Conservation (phyloP, 2,329 filamentous ascomycete genomes). For the Bipolaris victoriae region DNA sequence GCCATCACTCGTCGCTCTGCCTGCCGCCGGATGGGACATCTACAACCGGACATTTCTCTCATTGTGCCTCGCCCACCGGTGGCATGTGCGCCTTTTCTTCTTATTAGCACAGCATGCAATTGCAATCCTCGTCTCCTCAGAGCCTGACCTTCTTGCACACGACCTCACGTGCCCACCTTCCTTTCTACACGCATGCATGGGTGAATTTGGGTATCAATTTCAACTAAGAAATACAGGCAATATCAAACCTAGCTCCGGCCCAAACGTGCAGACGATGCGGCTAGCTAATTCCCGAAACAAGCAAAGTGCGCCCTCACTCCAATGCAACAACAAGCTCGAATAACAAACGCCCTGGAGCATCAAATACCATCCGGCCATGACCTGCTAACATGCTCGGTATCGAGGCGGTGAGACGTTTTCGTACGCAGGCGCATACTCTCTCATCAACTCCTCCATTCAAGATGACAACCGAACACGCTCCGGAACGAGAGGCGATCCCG, state of each 20-base stretch:
- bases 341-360: not conserved
- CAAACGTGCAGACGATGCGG: not conserved
- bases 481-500: slow-evolving; percentile 26
- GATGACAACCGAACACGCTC: slow-evolving; percentile 22
- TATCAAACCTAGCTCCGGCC: not conserved
- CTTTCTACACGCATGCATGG: not conserved
- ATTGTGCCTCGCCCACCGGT: not conserved
- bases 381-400: slow-evolving; percentile 1
- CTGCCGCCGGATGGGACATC: slow-evolving; percentile 9
- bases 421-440: not conserved
- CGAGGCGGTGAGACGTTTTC: slow-evolving; percentile 6
- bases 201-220: not conserved
- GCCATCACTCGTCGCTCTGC: not conserved
- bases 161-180: not conserved
- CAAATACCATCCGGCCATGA: not conserved
- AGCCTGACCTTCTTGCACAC: not conserved
- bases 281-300: slow-evolving; percentile 4
- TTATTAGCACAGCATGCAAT: not conserved
- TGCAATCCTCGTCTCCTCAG: not conserved
- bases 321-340: not conserved
- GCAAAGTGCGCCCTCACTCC: not conserved
- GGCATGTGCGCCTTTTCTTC: not conserved
- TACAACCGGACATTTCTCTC: slow-evolving; percentile 8
- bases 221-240: slow-evolving; percentile 1
- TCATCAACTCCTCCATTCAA: slow-evolving; percentile 6